Percentiles rank a stretch among this genome's conserved stretches.
These are phyloP conservation scores for Periconia macrospinosa DNA, from an alignment of 2,329 filamentous ascomycete genomes.

Conservation along the genomic window DNA sequence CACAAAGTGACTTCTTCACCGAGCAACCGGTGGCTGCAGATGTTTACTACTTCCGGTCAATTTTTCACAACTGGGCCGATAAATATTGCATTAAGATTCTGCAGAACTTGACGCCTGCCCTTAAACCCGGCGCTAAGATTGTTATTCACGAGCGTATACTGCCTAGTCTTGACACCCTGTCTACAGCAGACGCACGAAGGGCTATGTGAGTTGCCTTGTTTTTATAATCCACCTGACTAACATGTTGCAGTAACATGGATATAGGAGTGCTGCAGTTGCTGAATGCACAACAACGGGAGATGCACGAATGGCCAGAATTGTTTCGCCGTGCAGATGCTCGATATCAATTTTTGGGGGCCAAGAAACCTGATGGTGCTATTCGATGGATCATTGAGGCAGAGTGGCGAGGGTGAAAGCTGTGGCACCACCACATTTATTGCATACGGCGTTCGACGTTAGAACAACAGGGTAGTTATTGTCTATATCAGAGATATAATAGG, in stretches of 20 bases:
- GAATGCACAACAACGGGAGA: conserved; percentile 15
- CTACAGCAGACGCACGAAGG: conserved; percentile 8
- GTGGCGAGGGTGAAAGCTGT: conserved; percentile 13
- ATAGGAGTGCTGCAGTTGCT: conserved; percentile 18
- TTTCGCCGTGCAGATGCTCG: conserved; percentile 11
- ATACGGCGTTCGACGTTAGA: too few relatives aligned
- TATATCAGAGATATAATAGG: too few relatives aligned
- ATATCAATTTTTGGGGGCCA: conserved; percentile 12
- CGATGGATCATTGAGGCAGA: conserved; percentile 16
- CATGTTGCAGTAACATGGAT: conserved; percentile 15
- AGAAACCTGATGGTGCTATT: conserved; percentile 10
- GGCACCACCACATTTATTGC: too few relatives aligned
- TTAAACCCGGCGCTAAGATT: conserved; percentile 18
- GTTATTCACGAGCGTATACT: conserved; percentile 19
- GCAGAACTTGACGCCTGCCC: conserved; percentile 28
- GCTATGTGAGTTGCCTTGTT: conserved; percentile 10
- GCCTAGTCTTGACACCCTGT: conserved; percentile 8
- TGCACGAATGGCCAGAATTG: conserved; percentile 14
- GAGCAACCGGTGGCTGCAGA: not conserved
- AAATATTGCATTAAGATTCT: conserved; percentile 39
- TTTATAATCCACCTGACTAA: conserved; percentile 3
- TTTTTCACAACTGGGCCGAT: conserved; percentile 42
- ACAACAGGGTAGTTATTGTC: too few relatives aligned
- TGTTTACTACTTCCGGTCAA: conserved; percentile 19
- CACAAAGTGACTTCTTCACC: conserved; percentile 10